Conservation (phyloP, 2,329 filamentous ascomycete genomes). For the Periconia sp. region DNA sequence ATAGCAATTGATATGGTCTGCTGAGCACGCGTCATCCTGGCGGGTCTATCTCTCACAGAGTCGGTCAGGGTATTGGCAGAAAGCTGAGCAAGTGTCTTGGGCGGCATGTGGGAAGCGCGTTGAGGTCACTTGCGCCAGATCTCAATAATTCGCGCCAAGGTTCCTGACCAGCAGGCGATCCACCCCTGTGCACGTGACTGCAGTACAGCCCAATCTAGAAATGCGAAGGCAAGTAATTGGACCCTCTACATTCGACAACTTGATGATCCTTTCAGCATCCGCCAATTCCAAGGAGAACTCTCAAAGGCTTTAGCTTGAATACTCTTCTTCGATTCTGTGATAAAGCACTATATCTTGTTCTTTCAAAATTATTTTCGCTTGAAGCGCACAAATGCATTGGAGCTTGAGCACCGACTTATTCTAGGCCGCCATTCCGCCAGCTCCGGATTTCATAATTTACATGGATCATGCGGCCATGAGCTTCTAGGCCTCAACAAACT, state of each 20-base stretch:
- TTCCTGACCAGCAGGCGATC: too few relatives aligned
- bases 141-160: too few relatives aligned
- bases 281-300: too few relatives aligned
- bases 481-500: background rate
- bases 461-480: background rate
- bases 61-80: background rate
- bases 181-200: too few relatives aligned
- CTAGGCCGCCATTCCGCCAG: background rate
- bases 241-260: background rate
- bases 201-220: too few relatives aligned
- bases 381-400: background rate
- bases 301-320: too few relatives aligned
- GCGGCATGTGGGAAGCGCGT: background rate
- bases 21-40: constrained; percentile 88
- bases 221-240: background rate
- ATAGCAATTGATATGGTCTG: constrained; percentile 90
- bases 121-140: background rate
- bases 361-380: too few relatives aligned
- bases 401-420: constrained; percentile 1
- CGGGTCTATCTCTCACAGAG: constrained; percentile 4
- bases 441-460: background rate
- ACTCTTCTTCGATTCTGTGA: too few relatives aligned
- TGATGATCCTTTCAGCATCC: too few relatives aligned
- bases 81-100: constrained; percentile 1
- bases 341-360: too few relatives aligned